Percentiles rank a stretch among this genome's conserved stretches.
Conservation (phyloP, 768 basidiomycete species). For the Astraeus odoratus region DNA sequence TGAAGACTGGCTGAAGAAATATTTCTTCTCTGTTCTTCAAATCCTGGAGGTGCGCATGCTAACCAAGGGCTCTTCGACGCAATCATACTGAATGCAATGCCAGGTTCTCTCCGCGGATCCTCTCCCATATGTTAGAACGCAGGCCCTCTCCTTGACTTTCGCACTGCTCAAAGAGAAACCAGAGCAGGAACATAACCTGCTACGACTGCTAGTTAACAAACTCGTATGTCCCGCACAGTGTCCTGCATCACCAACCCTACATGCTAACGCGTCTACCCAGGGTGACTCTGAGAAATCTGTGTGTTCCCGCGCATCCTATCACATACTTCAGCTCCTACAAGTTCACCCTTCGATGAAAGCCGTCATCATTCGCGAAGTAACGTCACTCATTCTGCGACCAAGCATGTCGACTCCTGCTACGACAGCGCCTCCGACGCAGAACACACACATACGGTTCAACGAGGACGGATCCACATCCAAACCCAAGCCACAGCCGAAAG, state of each 20-base stretch:
- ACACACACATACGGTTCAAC: constrained; percentile 49
- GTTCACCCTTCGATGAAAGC: constrained; percentile 89
- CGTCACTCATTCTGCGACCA: constrained; percentile 62
- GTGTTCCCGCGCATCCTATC: constrained; percentile 85
- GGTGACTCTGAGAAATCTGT: constrained; percentile 86
- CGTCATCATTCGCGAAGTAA: constrained; percentile 83
- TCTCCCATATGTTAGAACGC: constrained; percentile 81
- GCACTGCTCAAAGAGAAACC: constrained; percentile 83
- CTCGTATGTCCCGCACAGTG: constrained; percentile 45
- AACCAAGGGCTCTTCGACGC: neutral
- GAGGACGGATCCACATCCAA: constrained; percentile 23
- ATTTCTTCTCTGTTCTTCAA: constrained; percentile 87
- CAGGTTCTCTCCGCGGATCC: constrained; percentile 80
- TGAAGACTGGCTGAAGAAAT: constrained; percentile 97
- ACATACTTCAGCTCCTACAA: constrained; percentile 85
- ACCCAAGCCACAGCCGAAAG: neutral
- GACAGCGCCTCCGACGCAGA: constrained; percentile 13
- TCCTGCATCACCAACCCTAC: neutral
- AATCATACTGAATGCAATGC: neutral
- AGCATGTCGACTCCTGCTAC: constrained; percentile 31
- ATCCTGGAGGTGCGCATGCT: constrained; percentile 68
- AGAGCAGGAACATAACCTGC: constrained; percentile 95
- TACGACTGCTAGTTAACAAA: constrained; percentile 90
- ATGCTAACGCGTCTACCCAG: constrained; percentile 29
- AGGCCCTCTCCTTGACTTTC: constrained; percentile 70